Base-by-base conservation (phyloP, 257 asterid species). In the Solanum phureja region DNA sequence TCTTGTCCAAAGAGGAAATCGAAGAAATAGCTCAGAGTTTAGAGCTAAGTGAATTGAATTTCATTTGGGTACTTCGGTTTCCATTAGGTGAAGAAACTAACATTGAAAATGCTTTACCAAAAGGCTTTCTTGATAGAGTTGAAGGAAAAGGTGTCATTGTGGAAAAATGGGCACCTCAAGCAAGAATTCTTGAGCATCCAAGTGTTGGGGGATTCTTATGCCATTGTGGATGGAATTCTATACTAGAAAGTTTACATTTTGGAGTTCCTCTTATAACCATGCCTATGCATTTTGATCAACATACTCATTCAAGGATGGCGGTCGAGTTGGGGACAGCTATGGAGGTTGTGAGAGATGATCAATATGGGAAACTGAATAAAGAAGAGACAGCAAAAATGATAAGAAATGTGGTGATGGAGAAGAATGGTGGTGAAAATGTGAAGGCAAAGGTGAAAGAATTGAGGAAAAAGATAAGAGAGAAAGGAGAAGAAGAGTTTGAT, bases 201-300 rank as follows among this genome's bases (percentile, higher is more conserved):
- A 92, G 88, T 71, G 73, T 42, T 3, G 94, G 93, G 2, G 94
- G 83, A 31, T 92, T 92, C 73, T 40, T 90, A 84, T 90, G 93
- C 44, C 94, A 92, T 64, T 91, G 95, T 77, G 95, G 95, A 5
- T 85, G 88, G 92, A 91, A 90, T 76, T 91, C 95, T 1, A 73
- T 86, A 2, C 86, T 89, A 8, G 94, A 91, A 73, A 88, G 92
- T 31, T 62, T 87, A 40, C 87, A 87, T 27, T 88, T 90, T 85
- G 94, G 91, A 3, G 92, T 93, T 38, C 93, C 93, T 3, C 87
- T 92, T 13, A 52, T 93, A 73, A 89, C 85, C 11, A 87, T 92
- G 90, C 92, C 95, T 2, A 79, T 90, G 92, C 89, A 86, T 16
- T 31, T 88, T 19, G 89, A 88, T 40, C 90, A 88, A 87, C 75